phyloP scores from a whole-genome alignment of 768 basidiomycete genomes.

The Pholiota conissans region DNA sequence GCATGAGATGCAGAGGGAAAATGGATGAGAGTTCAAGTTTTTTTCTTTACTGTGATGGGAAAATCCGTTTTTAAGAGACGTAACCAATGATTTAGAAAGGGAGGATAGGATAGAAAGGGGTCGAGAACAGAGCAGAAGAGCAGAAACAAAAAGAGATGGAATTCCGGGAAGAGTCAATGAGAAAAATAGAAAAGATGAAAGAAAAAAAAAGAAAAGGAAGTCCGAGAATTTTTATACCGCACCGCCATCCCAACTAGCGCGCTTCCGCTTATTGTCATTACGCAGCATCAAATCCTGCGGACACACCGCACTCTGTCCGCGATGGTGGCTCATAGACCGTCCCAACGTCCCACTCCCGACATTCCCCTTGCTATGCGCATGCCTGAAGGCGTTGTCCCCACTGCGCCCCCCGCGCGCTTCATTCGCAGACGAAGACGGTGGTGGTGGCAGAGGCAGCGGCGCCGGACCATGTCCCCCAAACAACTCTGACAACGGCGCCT shows the following conservation, averaged over 20 bases:
- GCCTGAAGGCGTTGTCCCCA: not conserved
- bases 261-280: constrained; percentile 38
- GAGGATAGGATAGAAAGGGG: not conserved
- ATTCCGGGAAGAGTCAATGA: not conserved
- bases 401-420: not conserved
- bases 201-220: not conserved
- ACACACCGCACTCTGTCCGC: constrained; percentile 45
- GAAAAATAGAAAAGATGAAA: too few relatives aligned
- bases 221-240: not conserved
- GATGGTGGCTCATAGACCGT: constrained; percentile 38
- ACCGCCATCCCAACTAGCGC: constrained; percentile 47
- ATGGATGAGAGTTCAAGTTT: not conserved
- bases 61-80: not conserved
- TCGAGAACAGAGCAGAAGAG: not conserved
- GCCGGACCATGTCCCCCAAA: not conserved
- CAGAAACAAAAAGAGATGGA: not conserved
- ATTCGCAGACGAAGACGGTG: too few relatives aligned
- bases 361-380: constrained; percentile 5
- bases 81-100: not conserved
- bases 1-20: not conserved
- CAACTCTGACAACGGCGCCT: not conserved
- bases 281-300: constrained; percentile 38
- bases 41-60: not conserved
- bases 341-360: constrained; percentile 11
- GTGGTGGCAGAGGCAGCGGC: not conserved